phyloP scores from a whole-genome alignment of 2,329 filamentous ascomycete species.

The Cladosporium cucumerinum region DNA sequence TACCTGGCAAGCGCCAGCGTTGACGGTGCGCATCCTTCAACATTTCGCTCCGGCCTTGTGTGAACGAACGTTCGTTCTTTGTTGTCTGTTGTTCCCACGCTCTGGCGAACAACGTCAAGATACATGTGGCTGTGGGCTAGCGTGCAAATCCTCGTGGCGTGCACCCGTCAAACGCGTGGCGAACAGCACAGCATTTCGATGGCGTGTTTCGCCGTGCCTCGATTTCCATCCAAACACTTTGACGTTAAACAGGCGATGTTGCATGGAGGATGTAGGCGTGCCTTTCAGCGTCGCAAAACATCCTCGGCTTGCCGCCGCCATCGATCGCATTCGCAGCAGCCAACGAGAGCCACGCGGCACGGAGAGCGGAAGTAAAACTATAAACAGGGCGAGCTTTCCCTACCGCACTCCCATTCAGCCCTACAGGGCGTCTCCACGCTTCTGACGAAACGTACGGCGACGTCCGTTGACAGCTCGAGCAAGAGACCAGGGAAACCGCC shows the following conservation, averaged over 20 bases:
- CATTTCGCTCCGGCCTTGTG: neutral
- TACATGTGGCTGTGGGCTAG: neutral
- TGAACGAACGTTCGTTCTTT: too few species aligned
- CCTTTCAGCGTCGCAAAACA: neutral
- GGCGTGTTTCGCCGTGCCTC: neutral
- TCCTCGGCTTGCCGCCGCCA: neutral
- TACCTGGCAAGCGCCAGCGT: too few species aligned
- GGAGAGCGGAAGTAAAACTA: neutral
- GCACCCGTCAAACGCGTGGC: neutral
- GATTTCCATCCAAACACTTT: neutral
- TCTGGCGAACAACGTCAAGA: neutral
- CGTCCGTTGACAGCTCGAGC: neutral
- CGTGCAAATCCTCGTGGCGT: neutral
- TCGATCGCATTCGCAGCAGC: neutral
- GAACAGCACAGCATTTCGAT: neutral
- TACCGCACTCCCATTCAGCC: neutral
- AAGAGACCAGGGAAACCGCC: neutral
- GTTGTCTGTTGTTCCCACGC: neutral
- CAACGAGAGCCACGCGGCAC: neutral
- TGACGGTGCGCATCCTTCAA: neutral
- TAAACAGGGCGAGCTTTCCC: neutral
- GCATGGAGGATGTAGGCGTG: neutral
- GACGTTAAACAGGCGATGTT: neutral
- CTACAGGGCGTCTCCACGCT: slow-evolving; percentile 8
- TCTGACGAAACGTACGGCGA: neutral